Percentiles rank a stretch among this genome's conserved stretches.
These are phyloP conservation scores for Nyctanthes arbortristis DNA, from an alignment of 257 asterid genomes.

Conservation along the genomic window DNA sequence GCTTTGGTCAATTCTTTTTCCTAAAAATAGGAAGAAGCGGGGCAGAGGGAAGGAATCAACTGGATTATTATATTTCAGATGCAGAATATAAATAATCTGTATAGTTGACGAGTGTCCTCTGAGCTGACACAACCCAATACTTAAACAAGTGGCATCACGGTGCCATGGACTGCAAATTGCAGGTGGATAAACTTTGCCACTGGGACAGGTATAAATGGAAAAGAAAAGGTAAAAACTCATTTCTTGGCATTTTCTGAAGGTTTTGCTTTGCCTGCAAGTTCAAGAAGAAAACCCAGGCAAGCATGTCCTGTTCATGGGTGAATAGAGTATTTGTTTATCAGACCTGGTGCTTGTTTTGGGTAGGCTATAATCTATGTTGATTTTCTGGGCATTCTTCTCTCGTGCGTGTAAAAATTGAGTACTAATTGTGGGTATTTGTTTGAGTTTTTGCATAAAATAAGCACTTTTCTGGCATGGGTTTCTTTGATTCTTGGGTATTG, in stretches of 20 bases:
- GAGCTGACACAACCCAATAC: constrained; percentile 1
- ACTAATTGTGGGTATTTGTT: too few relatives aligned
- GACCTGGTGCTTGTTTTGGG: background rate
- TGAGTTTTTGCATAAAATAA: background rate
- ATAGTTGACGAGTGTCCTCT: constrained; percentile 27
- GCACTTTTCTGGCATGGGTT: background rate
- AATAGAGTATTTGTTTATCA: constrained; percentile 5
- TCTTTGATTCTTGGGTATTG: background rate
- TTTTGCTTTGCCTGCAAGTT: constrained; percentile 14
- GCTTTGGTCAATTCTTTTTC: too few relatives aligned
- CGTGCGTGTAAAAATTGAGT: too few relatives aligned
- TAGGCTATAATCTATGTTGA: too few relatives aligned
- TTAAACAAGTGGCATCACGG: background rate
- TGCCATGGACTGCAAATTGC: constrained; percentile 4
- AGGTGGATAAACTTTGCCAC: background rate
- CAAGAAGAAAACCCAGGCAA: constrained; percentile 1
- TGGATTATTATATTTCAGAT: background rate
- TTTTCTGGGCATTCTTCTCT: too few relatives aligned
- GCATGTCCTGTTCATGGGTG: constrained; percentile 1
- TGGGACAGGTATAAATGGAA: background rate
- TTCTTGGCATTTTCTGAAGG: constrained; percentile 30
- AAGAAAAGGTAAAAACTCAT: constrained; percentile 19
- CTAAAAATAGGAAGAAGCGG: constrained; percentile 1
- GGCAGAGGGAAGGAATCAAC: too few relatives aligned
- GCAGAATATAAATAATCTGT: background rate